Percentiles rank a stretch among this genome's conserved stretches.
Conservation (phyloP, 225 moss, liverwort and hornwort genomes). For the Lunularia cruciata region DNA sequence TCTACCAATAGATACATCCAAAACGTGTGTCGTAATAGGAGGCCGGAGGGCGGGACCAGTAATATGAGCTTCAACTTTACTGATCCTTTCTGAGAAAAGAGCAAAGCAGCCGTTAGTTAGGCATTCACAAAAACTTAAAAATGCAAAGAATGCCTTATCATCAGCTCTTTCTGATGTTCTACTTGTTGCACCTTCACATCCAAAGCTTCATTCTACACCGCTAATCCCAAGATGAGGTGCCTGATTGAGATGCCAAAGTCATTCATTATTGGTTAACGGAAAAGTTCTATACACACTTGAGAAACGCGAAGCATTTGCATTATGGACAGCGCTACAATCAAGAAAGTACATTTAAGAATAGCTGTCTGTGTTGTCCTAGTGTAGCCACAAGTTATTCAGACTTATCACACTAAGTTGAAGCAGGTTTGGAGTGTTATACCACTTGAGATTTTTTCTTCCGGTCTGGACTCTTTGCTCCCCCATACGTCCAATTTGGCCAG, state of each 20-base stretch:
- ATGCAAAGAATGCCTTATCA: neutral
- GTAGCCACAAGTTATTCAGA: too few species aligned
- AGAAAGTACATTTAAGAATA: too few species aligned
- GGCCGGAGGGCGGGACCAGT: constrained; percentile 36
- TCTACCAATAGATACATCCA: constrained; percentile 79
- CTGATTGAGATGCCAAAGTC: too few species aligned
- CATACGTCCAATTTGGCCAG: constrained; percentile 57
- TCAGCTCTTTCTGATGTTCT: too few species aligned
- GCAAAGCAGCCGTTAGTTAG: neutral
- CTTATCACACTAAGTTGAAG: too few species aligned
- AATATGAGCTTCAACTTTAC: neutral
- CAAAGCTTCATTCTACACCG: too few species aligned
- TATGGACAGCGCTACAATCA: too few species aligned
- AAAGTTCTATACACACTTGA: neutral
- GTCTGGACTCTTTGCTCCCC: constrained; percentile 4
- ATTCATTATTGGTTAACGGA: neutral
- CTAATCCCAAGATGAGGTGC: too few species aligned
- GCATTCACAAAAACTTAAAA: neutral
- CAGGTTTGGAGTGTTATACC: neutral
- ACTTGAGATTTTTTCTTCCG: neutral
- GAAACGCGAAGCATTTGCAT: too few species aligned
- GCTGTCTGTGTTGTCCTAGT: too few species aligned
- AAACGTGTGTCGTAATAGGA: constrained; percentile 91
- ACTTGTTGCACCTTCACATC: too few species aligned
- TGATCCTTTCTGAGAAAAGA: neutral